phyloP scores from a whole-genome alignment of 2,329 filamentous ascomycete genomes.

The Calonectria leucothoes region DNA sequence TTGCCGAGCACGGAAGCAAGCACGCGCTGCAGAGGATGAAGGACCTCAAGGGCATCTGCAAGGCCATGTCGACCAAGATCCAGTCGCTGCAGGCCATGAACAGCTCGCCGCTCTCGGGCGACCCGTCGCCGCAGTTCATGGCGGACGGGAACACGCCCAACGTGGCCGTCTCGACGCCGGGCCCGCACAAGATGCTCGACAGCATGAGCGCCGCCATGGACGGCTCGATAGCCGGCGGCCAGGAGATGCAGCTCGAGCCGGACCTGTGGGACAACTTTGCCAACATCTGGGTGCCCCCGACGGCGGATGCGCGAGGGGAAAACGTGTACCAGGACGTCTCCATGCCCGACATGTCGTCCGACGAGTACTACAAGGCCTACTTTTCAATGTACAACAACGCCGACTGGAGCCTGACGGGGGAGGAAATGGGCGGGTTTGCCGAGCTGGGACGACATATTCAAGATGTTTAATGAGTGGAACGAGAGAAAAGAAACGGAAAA shows the following conservation, averaged over 20 bases:
- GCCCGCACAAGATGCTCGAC: constrained; percentile 13
- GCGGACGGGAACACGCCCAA: constrained; percentile 10
- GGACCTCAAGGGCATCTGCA: constrained; percentile 39
- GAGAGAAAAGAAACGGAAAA: too few relatives aligned
- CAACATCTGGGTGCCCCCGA: constrained; percentile 38
- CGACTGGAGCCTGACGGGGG: constrained; percentile 42
- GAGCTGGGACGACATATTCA: constrained; percentile 42
- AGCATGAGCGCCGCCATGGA: background rate
- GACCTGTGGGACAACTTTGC: constrained; percentile 43
- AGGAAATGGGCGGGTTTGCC: constrained; percentile 42
- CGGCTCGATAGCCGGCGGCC: constrained; percentile 9
- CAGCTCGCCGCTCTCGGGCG: constrained; percentile 31
- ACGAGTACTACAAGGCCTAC: constrained; percentile 43
- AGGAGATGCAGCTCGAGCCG: constrained; percentile 39
- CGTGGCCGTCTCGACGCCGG: constrained; percentile 13
- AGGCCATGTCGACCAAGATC: constrained; percentile 40
- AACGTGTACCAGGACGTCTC: constrained; percentile 38
- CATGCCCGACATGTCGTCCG: constrained; percentile 37
- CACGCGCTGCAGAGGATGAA: constrained; percentile 41
- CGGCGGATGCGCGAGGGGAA: constrained; percentile 27
- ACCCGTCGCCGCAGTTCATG: background rate
- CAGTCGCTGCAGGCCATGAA: constrained; percentile 39
- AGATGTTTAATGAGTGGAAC: constrained; percentile 33
- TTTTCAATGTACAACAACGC: constrained; percentile 44
- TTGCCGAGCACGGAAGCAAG: constrained; percentile 40